These are phyloP conservation scores for Mortierella sp. DNA, from an alignment of 371 early-diverging fungal species.

Conservation along the genomic window DNA sequence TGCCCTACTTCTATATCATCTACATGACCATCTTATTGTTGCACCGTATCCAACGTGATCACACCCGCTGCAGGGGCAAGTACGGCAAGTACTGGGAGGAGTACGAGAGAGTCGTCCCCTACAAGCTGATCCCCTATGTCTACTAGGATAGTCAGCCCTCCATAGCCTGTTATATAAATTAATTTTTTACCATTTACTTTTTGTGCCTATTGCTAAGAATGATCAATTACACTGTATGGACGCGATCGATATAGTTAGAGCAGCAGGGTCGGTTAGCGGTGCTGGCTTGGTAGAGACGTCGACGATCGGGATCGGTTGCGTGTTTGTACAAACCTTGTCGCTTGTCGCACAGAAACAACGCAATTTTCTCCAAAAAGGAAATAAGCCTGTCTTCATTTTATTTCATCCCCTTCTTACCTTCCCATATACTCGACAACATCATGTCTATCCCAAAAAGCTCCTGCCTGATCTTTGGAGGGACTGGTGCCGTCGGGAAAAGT, in stretches of 20 bases:
- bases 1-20: slow-evolving; percentile 82
- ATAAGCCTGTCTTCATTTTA: background rate
- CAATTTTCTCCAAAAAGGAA: background rate
- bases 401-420: no score
- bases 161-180: background rate
- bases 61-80: slow-evolving; percentile 76
- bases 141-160: slow-evolving; percentile 20
- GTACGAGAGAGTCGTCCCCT: slow-evolving; percentile 72
- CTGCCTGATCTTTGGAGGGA: no score
- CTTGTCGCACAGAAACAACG: no score
- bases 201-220: background rate
- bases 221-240: no score
- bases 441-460: no score
- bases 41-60: slow-evolving; percentile 75
- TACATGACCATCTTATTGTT: slow-evolving; percentile 79
- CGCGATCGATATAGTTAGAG: no score
- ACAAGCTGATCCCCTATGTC: slow-evolving; percentile 69
- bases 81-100: slow-evolving; percentile 84
- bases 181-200: background rate
- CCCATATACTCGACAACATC: no score
- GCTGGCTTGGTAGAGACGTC: no score
- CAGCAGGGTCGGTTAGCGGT: no score
- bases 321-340: background rate
- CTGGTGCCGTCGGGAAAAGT: no score
- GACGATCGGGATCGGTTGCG: background rate